Conservation (phyloP, 148 eudicot species). For the Rhododendron ovatum region DNA sequence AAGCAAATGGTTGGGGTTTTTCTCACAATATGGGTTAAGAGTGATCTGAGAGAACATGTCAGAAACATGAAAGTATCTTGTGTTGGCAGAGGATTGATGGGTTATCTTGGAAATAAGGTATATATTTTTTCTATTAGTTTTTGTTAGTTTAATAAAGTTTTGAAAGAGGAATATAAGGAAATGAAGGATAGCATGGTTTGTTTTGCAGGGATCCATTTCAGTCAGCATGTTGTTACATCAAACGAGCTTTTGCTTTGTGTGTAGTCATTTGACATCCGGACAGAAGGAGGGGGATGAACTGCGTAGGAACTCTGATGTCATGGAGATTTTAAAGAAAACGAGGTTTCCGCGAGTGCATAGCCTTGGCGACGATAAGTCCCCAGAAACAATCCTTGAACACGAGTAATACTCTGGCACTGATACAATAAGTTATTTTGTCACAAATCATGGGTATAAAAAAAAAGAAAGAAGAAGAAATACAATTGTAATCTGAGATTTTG, state of each 20-base stretch:
- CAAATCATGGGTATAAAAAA: neutral
- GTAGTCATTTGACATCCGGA: constrained; percentile 92
- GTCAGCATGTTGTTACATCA: constrained; percentile 90
- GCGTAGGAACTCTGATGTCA: constrained; percentile 86
- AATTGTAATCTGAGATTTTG: neutral
- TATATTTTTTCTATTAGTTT: neutral
- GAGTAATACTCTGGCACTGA: constrained; percentile 51
- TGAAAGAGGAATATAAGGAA: neutral
- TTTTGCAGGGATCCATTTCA: constrained; percentile 85
- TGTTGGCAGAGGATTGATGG: constrained; percentile 97
- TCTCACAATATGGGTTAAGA: constrained; percentile 86
- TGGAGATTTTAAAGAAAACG: constrained; percentile 87
- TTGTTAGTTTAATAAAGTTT: neutral
- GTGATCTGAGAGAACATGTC: constrained; percentile 76
- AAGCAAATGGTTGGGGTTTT: constrained; percentile 96
- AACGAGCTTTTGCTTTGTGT: constrained; percentile 95
- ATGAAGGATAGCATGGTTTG: neutral
- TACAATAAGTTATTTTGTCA: neutral
- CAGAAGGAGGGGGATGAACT: constrained; percentile 94
- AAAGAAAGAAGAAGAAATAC: neutral
- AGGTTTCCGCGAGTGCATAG: constrained; percentile 77
- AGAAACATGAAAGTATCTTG: constrained; percentile 85
- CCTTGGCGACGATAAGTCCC: constrained; percentile 65
- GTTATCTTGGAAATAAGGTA: constrained; percentile 98
- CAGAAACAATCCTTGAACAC: constrained; percentile 84